Evolutionary conservation across 768 basidiomycete species (phyloP), one percentile per base, ranked within the genome.

Genomic region (Tricholoma saponaceum): DNA sequence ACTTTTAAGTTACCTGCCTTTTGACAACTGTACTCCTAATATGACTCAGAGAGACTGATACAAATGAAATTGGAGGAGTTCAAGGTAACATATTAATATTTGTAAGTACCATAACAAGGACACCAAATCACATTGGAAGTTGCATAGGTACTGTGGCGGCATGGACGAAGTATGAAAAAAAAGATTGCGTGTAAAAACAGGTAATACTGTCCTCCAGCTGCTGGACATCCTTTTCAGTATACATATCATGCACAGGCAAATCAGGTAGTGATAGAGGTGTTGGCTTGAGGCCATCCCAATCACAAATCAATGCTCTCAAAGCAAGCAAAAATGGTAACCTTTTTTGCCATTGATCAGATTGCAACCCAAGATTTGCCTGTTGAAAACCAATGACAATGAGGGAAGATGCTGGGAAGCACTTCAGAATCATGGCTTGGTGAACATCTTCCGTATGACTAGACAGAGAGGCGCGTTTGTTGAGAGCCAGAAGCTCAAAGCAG

Each of bases 231-330:
- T 41, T 12, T 26, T 49, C 28, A 18, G 26, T 41, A 30, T 41
- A 41, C 9, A 16, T n/a, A 32, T 33, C 6, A 6, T 28, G 28
- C 28, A 10, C 12, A 12, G 30, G 32, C 23, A 32, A 3, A 54
- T 54, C 53, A 18, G 53, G 12, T 41, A 28, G 10, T 13, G 39
- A 22, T 25, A 54, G 16, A 46, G 43, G 26, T 10, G 30, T 37
- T 20, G 51, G 51, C 32, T 52, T 52, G 25, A 20, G 41, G 5
- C 52, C 52, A 35, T 52, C 41, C 57, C 57, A 33, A 28, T 33
- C 46, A 13, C 3, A 4, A 2, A 20, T 44, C 33, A 37, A 43
- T 39, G 35, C 51, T 20, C 30, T 51, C 28, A 51, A 33, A 5
- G 28, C 28, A 51, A 51, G 50, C 20, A 51, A 51, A 22, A n/a